A percentile compares a stretch with the other conserved stretches of the same genome.
Evolutionary conservation across 768 basidiomycete genomes (phyloP).

Genomic region (Lyophyllum decastes): DNA sequence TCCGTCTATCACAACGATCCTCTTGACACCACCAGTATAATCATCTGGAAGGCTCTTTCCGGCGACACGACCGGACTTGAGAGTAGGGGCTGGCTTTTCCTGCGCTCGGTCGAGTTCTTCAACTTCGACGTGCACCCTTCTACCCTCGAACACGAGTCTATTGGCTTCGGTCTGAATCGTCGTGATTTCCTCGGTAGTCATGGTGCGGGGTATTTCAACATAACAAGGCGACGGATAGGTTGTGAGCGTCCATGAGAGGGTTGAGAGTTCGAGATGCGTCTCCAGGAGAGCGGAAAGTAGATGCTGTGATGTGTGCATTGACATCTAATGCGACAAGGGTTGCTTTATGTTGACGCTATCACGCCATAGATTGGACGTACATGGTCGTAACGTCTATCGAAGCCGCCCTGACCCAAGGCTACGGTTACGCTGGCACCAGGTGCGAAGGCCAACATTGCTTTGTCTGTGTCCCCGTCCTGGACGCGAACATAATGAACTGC

Average conservation of each 20-base stretch:
- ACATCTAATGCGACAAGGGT: slow-evolving; percentile 51
- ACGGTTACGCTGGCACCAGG: slow-evolving; percentile 54
- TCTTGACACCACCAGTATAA: slow-evolving; percentile 74
- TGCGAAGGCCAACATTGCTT: slow-evolving; percentile 47
- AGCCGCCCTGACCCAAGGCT: slow-evolving; percentile 59
- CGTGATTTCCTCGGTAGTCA: slow-evolving; percentile 63
- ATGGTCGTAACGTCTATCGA: slow-evolving; percentile 71
- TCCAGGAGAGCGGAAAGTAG: slow-evolving; percentile 82
- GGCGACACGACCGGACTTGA: slow-evolving; percentile 50
- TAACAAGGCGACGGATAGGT: slow-evolving; percentile 69
- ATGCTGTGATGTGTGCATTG: slow-evolving; percentile 85
- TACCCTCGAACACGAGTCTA: slow-evolving; percentile 66
- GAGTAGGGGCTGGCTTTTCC: slow-evolving; percentile 31
- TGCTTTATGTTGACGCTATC: neutral
- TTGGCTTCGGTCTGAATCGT: slow-evolving; percentile 67
- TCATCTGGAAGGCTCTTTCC: slow-evolving; percentile 67
- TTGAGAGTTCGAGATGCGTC: slow-evolving; percentile 58
- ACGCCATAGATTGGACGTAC: slow-evolving; percentile 37
- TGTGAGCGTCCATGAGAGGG: slow-evolving; percentile 83
- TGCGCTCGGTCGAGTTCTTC: slow-evolving; percentile 55
- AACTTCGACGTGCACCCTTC: slow-evolving; percentile 72
- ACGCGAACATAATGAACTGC: slow-evolving; percentile 73
- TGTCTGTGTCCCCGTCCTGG: slow-evolving; percentile 36
- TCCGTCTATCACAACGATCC: slow-evolving; percentile 83
- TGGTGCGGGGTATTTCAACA: slow-evolving; percentile 72